Conservation (phyloP, 169 alveolate species). For the Cryptosporidium sp. region DNA sequence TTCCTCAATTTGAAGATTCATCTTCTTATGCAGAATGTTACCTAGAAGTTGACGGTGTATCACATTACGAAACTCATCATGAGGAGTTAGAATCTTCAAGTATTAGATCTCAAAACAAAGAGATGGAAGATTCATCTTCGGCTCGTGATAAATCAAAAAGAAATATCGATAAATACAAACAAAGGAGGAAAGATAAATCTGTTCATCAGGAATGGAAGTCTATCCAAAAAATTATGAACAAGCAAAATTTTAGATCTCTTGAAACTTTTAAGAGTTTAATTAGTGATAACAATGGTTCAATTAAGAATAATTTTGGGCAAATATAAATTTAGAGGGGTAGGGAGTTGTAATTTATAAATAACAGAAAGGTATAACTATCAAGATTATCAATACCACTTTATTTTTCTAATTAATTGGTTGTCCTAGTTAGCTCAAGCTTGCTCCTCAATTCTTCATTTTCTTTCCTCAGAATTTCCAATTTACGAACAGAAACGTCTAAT, state of each 20-base stretch:
- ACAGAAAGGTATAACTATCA: neutral
- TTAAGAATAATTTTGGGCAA: neutral
- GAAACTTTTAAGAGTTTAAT: slow-evolving; percentile 9
- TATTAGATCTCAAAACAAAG: neutral
- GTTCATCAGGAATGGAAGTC: slow-evolving; percentile 34
- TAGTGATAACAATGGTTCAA: neutral
- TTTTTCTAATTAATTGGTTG: neutral
- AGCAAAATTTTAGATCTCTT: slow-evolving; percentile 28
- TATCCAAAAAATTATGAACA: slow-evolving; percentile 35
- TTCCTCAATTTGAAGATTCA: slow-evolving; percentile 22
- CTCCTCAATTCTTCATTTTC: slow-evolving; percentile 41
- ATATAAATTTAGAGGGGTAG: neutral
- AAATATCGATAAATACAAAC: neutral
- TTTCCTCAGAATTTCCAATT: slow-evolving; percentile 37
- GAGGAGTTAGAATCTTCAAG: slow-evolving; percentile 14
- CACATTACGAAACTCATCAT: slow-evolving; percentile 42
- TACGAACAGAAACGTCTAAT: slow-evolving; percentile 40
- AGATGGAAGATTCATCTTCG: neutral
- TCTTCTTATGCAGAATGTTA: slow-evolving; percentile 57
- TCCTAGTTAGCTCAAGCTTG: neutral
- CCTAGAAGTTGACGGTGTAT: slow-evolving; percentile 45
- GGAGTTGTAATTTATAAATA: neutral
- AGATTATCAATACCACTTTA: neutral
- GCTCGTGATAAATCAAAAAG: neutral
- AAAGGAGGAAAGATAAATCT: slow-evolving; percentile 23